Evolutionary conservation across 192 early-diverging fungal genomes (phyloP).

Genomic region (Allomyces javanicus): DNA sequence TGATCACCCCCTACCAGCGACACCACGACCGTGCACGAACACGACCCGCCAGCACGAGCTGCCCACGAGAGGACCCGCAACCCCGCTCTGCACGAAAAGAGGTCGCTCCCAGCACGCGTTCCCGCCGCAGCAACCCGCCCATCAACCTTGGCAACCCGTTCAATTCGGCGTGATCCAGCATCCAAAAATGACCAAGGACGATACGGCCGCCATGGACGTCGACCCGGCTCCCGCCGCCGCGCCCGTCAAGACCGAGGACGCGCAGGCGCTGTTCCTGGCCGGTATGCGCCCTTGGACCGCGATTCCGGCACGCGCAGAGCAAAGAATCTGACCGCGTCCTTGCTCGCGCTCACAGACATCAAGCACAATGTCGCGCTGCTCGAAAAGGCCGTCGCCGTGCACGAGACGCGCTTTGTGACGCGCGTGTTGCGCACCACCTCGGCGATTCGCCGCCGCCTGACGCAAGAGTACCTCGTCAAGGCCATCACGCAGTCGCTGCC

Average conservation of each 20-base stretch:
- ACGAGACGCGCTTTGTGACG: slow-evolving; percentile 73
- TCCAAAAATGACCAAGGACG: background rate
- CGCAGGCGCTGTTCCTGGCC: background rate
- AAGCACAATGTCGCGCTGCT: slow-evolving; percentile 66
- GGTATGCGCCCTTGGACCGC: background rate
- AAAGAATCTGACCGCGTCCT: background rate
- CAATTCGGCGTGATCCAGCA: background rate
- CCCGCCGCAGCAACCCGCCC: too few species aligned
- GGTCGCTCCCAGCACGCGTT: too few species aligned
- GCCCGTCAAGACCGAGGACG: background rate
- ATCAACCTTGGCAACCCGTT: too few species aligned
- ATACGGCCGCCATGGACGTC: background rate
- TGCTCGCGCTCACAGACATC: slow-evolving; percentile 41
- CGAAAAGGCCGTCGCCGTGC: slow-evolving; percentile 57
- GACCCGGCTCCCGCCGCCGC: background rate
- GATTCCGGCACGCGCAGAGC: background rate
- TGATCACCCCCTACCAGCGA: too few species aligned
- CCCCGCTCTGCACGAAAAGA: too few species aligned
- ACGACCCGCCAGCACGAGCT: too few species aligned
- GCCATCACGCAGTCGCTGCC: slow-evolving; percentile 23
- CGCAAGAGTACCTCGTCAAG: slow-evolving; percentile 35
- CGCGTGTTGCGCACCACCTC: slow-evolving; percentile 68
- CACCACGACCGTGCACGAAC: too few species aligned
- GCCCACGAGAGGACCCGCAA: too few species aligned
- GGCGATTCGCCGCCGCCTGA: slow-evolving; percentile 59